Evolutionary conservation across 352 stramenopile genomes (phyloP).

Genomic region (Phytophthora uliginosa): DNA sequence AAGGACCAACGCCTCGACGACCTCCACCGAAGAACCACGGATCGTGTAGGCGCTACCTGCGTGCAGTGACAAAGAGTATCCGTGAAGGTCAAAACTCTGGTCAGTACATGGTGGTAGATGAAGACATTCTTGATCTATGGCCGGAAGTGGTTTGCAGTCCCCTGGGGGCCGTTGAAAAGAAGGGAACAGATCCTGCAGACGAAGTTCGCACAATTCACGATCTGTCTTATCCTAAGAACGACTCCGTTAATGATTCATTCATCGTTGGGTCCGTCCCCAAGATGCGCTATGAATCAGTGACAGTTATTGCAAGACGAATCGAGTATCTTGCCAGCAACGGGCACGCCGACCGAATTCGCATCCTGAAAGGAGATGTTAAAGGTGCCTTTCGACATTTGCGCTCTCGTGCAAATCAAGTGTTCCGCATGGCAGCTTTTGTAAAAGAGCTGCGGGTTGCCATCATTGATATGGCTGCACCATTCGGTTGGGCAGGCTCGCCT

Average conservation of each 20-base stretch:
- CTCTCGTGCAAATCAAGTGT: conserved; percentile 6
- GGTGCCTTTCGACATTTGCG: conserved; percentile 16
- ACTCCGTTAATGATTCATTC: conserved; percentile 14
- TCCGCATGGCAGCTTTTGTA: conserved; percentile 17
- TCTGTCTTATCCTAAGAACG: conserved; percentile 6
- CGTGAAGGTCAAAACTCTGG: conserved; percentile 18
- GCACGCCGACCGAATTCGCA: neutral
- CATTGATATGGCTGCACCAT: conserved; percentile 14
- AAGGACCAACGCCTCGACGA: neutral
- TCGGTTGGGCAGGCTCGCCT: conserved; percentile 1
- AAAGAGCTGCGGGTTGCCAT: conserved; percentile 7
- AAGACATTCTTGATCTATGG: conserved; percentile 7
- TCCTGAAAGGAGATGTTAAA: conserved; percentile 30
- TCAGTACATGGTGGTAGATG: conserved; percentile 24
- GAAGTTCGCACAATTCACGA: conserved; percentile 27
- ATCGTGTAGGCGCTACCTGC: neutral
- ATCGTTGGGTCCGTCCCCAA: conserved; percentile 1
- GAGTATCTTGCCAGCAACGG: conserved; percentile 2
- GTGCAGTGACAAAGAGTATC: conserved; percentile 9
- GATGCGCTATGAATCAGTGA: conserved; percentile 22
- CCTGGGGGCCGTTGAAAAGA: conserved; percentile 28
- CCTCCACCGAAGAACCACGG: conserved; percentile 5
- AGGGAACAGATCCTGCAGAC: conserved; percentile 3
- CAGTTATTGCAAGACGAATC: conserved; percentile 16
- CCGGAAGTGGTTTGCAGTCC: conserved; percentile 14